Percentiles rank a stretch among this genome's conserved stretches.
Conservation (phyloP, 2,329 filamentous ascomycete genomes). For the Aspergillus fructus region DNA sequence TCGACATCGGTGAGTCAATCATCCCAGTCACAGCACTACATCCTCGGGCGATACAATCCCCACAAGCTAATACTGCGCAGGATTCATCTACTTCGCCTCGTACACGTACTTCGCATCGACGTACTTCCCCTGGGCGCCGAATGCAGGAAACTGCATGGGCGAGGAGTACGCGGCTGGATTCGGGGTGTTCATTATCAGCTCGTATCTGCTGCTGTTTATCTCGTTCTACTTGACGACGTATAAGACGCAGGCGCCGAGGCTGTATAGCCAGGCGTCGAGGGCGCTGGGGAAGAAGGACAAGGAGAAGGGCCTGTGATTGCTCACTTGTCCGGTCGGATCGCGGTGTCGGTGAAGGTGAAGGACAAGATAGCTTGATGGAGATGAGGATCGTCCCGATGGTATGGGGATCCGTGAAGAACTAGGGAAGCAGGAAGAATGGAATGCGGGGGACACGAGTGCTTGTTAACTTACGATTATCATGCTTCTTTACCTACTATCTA, state of each 20-base stretch:
- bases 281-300: neutral
- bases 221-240: slow-evolving; percentile 98
- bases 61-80: no score
- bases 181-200: slow-evolving; percentile 87
- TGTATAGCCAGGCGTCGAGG: neutral
- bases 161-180: slow-evolving; percentile 96
- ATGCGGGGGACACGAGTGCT: no score
- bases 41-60: no score
- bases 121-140: slow-evolving; percentile 85
- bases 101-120: slow-evolving; percentile 95
- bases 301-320: neutral
- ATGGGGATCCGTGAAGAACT: no score
- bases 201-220: slow-evolving; percentile 97
- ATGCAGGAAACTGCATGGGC: slow-evolving; percentile 80
- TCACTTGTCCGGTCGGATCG: neutral
- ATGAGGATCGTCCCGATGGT: no score
- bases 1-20: slow-evolving; percentile 71
- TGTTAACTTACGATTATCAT: no score
- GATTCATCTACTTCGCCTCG: slow-evolving; percentile 97
- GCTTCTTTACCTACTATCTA: no score
- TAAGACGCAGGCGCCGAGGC: slow-evolving; percentile 35
- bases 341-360: neutral
- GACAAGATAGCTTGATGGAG: no score
- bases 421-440: no score
- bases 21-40: neutral